phyloP scores from a whole-genome alignment of 129 eudicot species.

The Kitagawia praeruptora region DNA sequence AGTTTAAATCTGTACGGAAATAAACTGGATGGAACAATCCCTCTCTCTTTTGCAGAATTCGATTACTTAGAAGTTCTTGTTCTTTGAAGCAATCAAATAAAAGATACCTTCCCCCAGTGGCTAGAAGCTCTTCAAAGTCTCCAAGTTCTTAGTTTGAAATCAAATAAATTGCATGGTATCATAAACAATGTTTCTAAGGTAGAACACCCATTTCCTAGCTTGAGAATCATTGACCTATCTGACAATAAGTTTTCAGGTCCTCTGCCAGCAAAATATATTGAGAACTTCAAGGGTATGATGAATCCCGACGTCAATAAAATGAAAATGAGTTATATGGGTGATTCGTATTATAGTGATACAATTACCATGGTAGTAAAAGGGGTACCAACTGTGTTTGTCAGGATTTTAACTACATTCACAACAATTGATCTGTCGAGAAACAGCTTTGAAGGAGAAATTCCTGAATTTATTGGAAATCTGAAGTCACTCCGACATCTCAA shows the following conservation, averaged over 20 bases:
- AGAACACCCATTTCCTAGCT: background rate
- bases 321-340: too few relatives aligned
- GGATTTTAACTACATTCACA: too few relatives aligned
- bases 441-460: too few relatives aligned
- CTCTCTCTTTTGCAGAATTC: constrained; percentile 10
- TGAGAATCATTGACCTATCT: constrained; percentile 18
- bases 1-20: constrained; percentile 1
- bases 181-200: background rate
- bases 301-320: background rate
- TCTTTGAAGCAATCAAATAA: constrained; percentile 9
- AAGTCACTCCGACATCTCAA: too few relatives aligned
- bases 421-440: too few relatives aligned
- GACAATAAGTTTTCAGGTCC: constrained; percentile 6
- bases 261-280: background rate
- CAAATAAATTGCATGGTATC: constrained; percentile 5
- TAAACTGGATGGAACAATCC: constrained; percentile 10
- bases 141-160: constrained; percentile 10
- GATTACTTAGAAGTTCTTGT: background rate
- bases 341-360: too few relatives aligned
- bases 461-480: too few relatives aligned
- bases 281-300: constrained; percentile 13
- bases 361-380: too few relatives aligned
- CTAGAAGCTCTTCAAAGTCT: constrained; percentile 3
- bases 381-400: too few relatives aligned
- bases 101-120: constrained; percentile 13